Conservation (phyloP, 306 rosid species). For the Styphnolobium japonicum region DNA sequence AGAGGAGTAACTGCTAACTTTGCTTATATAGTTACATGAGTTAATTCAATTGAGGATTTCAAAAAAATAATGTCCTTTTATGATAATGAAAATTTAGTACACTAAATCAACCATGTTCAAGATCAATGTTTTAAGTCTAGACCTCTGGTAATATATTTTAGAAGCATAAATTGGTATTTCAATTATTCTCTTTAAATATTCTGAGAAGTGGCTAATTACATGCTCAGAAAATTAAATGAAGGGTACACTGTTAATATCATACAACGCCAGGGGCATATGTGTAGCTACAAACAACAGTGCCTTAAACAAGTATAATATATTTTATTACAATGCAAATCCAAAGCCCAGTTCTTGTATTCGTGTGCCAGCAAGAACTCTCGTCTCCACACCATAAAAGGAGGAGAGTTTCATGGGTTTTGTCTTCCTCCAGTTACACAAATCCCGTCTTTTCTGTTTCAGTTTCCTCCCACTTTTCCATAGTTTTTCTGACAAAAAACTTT, state of each 20-base stretch:
- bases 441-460: conserved; percentile 35
- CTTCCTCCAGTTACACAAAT: conserved; percentile 48
- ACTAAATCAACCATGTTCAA: background rate
- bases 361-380: conserved; percentile 31
- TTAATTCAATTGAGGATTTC: background rate
- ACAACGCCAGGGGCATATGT: conserved; percentile 30
- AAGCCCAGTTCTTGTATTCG: conserved; percentile 39
- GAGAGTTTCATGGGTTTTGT: conserved; percentile 58
- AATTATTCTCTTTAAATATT: background rate
- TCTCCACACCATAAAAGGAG: conserved; percentile 50
- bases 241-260: conserved; percentile 27
- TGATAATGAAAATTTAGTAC: background rate
- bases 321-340: conserved; percentile 38
- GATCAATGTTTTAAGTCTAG: no score
- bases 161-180: background rate
- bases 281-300: background rate
- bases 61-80: background rate
- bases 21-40: background rate
- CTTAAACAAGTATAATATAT: conserved; percentile 9
- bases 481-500: no score
- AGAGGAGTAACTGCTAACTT: background rate
- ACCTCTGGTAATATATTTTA: background rate
- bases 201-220: background rate
- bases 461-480: background rate
- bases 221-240: background rate